Base-by-base conservation (phyloP, 257 asterid species). In the Cordia subcordata region DNA sequence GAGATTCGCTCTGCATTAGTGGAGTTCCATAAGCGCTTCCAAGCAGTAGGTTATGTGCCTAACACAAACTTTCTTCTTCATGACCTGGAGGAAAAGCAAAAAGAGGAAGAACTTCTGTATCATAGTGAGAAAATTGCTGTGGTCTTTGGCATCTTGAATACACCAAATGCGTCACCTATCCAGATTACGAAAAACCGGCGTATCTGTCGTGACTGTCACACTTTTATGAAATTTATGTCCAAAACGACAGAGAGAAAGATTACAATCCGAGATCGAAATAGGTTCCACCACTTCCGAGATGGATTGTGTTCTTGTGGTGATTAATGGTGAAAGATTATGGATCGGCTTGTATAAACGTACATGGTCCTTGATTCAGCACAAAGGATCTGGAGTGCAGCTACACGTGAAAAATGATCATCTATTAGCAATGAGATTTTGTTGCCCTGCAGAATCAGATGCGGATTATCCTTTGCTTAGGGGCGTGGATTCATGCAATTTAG, bases 31-130 rank as follows among this genome's bases (percentile, higher is more conserved):
- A 42, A 42, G 10, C 14, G 15, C 14, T 51, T 51, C 32, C 35
- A 62, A 19, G 22, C 51, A 15, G 37, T 13, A 5, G 67, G 67
- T 4, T 62, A 51, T 55, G 22, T 62, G 22, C 67, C 67, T 6
- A 45, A 52, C 13, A 53, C 42, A 21, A 51, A 62, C 16, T 52
- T 51, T 52, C 60, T 62, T 14, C 15, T 62, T 16, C 67, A 17
- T 52, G 67, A 62, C n/a, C 52, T 62, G 57, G 67, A 62, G 15
- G 60, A 62, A 51, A 60, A 62, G 60, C 67, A 62, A 62, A 62
- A 62, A 32, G 23, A 52, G 40, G 32, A 37, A 20, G 67, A 51
- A 11, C 53, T 62, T 37, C 38, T 51, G 14, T 51, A 53, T 49
- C 67, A 52, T 20, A 62, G 67, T 38, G 67, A 62, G 20, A 62